phyloP scores from a whole-genome alignment of 306 rosid species.

The Mucuna pruriens region DNA sequence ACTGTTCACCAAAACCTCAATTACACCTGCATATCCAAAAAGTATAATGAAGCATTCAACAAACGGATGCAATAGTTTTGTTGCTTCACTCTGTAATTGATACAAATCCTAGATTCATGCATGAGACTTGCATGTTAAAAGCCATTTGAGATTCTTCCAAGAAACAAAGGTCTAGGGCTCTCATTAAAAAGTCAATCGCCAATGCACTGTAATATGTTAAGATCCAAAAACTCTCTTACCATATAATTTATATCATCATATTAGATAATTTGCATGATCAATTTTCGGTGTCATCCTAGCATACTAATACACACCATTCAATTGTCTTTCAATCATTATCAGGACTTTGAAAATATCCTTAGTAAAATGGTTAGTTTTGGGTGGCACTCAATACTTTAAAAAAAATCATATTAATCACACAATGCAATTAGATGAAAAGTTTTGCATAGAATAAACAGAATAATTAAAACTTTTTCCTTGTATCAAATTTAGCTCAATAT shows the following conservation, averaged over 20 bases:
- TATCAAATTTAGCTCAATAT: constrained; percentile 3
- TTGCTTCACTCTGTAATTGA: constrained; percentile 27
- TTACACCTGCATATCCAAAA: constrained; percentile 70
- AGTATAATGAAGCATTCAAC: constrained; percentile 32
- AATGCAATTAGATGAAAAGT: background rate
- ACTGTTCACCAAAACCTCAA: constrained; percentile 76
- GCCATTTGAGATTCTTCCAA: constrained; percentile 11
- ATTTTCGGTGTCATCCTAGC: background rate
- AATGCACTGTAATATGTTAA: background rate
- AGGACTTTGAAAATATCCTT: background rate
- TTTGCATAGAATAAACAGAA: background rate
- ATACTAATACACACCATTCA: constrained; percentile 13
- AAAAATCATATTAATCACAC: background rate
- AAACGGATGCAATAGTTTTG: constrained; percentile 3
- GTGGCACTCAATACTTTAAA: background rate
- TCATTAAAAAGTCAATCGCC: background rate
- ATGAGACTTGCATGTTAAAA: constrained; percentile 4
- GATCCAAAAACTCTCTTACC: background rate
- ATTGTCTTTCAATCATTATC: background rate
- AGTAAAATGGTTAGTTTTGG: background rate
- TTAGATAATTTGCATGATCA: background rate
- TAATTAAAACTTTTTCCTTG: background rate
- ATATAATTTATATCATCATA: background rate
- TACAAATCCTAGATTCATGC: constrained; percentile 29
- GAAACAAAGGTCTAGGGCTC: background rate